Conservation (phyloP, 345 rosid species). For the sweet orange (Citrus sinensis) region DNA sequence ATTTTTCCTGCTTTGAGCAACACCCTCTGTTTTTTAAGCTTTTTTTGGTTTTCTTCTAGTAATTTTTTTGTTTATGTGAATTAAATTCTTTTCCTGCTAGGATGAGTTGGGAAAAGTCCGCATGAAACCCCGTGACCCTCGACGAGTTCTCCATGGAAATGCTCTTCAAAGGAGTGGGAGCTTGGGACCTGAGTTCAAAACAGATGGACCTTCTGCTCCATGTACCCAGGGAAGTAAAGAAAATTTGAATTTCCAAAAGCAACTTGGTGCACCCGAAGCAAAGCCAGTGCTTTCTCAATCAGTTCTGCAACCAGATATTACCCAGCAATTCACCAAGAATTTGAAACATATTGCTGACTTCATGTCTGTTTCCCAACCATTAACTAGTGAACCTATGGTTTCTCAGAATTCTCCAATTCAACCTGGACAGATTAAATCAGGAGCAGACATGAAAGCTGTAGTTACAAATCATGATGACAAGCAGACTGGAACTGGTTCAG, state of each 20-base stretch:
- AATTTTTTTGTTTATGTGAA: background rate
- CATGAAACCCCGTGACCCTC: conserved; percentile 99
- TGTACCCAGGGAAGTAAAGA: conserved; percentile 34
- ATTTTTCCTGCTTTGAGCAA: background rate
- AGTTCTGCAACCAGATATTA: conserved; percentile 48
- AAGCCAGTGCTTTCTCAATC: conserved; percentile 36
- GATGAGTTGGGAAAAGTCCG: conserved; percentile 69
- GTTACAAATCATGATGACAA: conserved; percentile 32
- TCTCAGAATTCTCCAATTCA: conserved; percentile 37
- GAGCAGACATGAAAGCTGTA: conserved; percentile 32
- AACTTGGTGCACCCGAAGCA: conserved; percentile 34
- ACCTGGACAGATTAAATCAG: conserved; percentile 37
- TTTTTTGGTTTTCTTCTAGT: background rate
- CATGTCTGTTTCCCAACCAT: conserved; percentile 55
- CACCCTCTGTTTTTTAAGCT: background rate
- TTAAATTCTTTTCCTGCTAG: conserved; percentile 30
- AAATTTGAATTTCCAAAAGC: conserved; percentile 26
- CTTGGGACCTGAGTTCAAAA: conserved; percentile 47
- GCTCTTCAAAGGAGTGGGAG: conserved; percentile 51
- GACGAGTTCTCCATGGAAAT: conserved; percentile 72
- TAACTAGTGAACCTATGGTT: conserved; percentile 30
- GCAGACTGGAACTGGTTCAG: conserved; percentile 30
- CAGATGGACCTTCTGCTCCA: conserved; percentile 28
- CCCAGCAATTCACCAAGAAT: conserved; percentile 62
- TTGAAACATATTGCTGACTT: conserved; percentile 61